phyloP scores from a whole-genome alignment of 768 basidiomycete genomes.

The Rhizopogon roseolus region DNA sequence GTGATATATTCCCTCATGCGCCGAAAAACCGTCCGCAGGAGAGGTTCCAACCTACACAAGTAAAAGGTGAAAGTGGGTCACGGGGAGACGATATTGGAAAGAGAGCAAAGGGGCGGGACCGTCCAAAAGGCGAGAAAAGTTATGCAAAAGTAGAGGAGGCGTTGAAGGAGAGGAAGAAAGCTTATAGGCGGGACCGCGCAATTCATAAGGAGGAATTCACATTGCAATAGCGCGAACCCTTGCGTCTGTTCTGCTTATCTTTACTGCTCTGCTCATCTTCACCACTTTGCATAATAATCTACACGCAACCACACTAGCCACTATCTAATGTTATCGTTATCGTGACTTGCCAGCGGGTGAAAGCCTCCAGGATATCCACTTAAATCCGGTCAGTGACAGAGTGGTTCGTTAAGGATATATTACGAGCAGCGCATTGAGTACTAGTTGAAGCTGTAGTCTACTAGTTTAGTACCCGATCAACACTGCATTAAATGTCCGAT shows the following conservation, averaged over 20 bases:
- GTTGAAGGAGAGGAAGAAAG: conserved; percentile 34
- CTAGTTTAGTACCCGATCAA: background rate
- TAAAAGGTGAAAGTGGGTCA: conserved; percentile 20
- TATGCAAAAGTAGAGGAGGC: conserved; percentile 26
- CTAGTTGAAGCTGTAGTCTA: background rate
- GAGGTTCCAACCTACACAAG: conserved; percentile 39
- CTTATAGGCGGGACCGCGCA: conserved; percentile 11
- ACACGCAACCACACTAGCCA: too few relatives aligned
- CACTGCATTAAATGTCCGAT: conserved; percentile 54
- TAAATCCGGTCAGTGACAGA: background rate
- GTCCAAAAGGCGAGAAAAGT: conserved; percentile 19
- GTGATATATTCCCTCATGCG: conserved; percentile 89
- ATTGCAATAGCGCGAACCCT: background rate
- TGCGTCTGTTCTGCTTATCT: background rate
- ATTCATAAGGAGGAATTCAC: background rate
- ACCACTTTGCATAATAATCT: background rate
- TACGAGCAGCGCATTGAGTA: background rate
- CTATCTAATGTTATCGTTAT: background rate
- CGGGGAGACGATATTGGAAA: conserved; percentile 61
- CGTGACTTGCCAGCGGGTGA: too few relatives aligned
- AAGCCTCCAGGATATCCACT: background rate
- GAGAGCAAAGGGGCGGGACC: conserved; percentile 23
- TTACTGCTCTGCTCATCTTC: too few relatives aligned
- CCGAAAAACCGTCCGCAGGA: conserved; percentile 76
- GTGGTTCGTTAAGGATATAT: background rate